Percentiles rank a stretch among this genome's conserved stretches.
Conservation (phyloP, 192 early-diverging fungal genomes). For the Fimicolochytrium jonesii region DNA sequence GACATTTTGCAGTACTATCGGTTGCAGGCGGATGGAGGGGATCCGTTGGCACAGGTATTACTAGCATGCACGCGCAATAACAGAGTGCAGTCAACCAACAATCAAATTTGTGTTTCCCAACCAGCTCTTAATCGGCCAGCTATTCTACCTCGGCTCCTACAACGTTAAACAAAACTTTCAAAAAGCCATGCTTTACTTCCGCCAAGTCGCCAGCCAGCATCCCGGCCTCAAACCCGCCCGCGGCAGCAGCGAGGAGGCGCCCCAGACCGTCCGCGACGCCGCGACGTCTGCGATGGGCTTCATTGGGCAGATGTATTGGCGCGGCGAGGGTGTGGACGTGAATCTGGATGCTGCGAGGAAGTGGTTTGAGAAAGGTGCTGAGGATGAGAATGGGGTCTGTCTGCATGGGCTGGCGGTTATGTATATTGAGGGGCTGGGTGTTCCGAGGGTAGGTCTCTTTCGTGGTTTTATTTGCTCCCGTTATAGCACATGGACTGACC, state of each 20-base stretch:
- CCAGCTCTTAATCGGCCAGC: constrained; percentile 65
- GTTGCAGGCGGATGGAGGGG: constrained; percentile 61
- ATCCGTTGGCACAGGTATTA: constrained; percentile 55
- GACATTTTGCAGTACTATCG: constrained; percentile 77
- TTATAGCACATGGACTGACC: too few relatives aligned
- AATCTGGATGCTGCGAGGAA: constrained; percentile 58
- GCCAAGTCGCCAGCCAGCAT: constrained; percentile 44
- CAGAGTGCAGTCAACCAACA: too few relatives aligned
- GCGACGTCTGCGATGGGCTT: constrained; percentile 74
- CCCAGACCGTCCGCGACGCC: constrained; percentile 12
- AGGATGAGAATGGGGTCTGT: constrained; percentile 57
- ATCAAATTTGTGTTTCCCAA: background rate
- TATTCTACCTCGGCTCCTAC: constrained; percentile 74
- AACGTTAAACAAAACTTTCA: constrained; percentile 51
- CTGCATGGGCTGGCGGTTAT: constrained; percentile 81
- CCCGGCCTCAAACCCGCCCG: constrained; percentile 20
- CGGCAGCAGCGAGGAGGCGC: constrained; percentile 12
- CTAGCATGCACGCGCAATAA: too few relatives aligned
- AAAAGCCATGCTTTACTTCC: constrained; percentile 60
- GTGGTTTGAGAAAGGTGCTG: constrained; percentile 75
- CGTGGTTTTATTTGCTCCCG: too few relatives aligned
- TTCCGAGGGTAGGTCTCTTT: constrained; percentile 16
- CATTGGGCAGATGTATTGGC: constrained; percentile 83
- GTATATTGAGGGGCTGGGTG: constrained; percentile 63
- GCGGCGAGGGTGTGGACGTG: constrained; percentile 77